Base-by-base conservation (phyloP, 192 early-diverging fungal genomes). In the Backusella mclennaniae region DNA sequence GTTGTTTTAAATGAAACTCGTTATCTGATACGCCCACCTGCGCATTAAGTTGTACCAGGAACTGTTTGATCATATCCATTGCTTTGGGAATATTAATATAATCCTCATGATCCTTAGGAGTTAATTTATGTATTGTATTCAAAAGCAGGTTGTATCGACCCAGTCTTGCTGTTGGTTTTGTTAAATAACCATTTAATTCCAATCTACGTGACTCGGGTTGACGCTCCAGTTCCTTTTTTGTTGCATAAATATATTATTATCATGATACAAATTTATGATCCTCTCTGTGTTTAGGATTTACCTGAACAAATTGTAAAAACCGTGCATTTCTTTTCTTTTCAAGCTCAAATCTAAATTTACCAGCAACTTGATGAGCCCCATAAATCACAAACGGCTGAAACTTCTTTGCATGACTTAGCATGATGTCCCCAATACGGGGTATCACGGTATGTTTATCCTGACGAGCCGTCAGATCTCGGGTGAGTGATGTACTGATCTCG, bases 341-440 rank as follows among this genome's bases (percentile, higher is more conserved):
- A n/a, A 90, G 86, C 70, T 96, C 95, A 77, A 96, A 86, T 39
- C 90, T 87, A 82, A 92, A 89, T 78, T 93, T 93, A 66, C 92
- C 94, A 81, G 90, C 92, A 31, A 92, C 88, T 79, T 96, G 94
- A 80, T 95, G 90, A 7, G 91, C 92, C 59, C 95, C 94, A 85
- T 98, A 98, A 31, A 88, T 88, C 31, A 96, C 89, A 73, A 95
- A 97, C 3, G 91, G 89, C 66, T 94, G 86, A 74, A 96, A 92
- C 59, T 88, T 85, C 56, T 87, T 78, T 2, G 92, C 92, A 81
- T 92, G 87, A 73, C 86, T 79, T 36, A 95, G 73, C 68, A 98
- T 90, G 42, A 96, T 90, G 74, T 97, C 96, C 39, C 96, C 96
- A 35, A 98, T 85, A 76, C 89, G 85, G 44, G 92, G 85, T 73